Base-by-base conservation (phyloP, 2,329 filamentous ascomycete genomes). In the Pyrenochaeta sp. region DNA sequence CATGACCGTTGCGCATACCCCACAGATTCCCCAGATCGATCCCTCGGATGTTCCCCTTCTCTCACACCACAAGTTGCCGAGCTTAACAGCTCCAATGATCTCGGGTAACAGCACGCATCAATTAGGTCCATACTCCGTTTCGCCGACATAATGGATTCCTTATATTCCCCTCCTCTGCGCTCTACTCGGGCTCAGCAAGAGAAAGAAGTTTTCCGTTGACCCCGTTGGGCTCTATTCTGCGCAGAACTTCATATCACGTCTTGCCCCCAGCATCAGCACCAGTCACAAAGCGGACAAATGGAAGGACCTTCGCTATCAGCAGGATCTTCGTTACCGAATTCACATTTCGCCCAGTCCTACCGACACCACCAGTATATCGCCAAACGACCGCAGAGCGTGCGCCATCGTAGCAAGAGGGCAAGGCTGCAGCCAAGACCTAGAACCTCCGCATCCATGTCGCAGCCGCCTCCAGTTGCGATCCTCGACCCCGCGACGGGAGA, bases 281-380 rank as follows among this genome's bases (percentile, higher is more conserved):
- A 69, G 65, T 69, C 55, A 68, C 65, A 68, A 72, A 72, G 67
- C 73, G 74, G 73, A 66, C 73, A 76, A 68, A 77, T 76, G 74
- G 73, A 77, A 68, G 59, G 60, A 48, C 44, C 62, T 67, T 67
- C 67, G 58, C 61, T 67, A 63, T 69, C 71, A 67, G 56, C 68
- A 64, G 59, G 62, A 54, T 46, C 64, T 56, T 55, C 64, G 45
- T 54, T 67, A 52, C 58, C 64, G 36, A 63, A 45, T 56, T 54
- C 61, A n/a, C 58, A 65, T 45, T 62, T 64, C 66, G 59, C 59
- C 54, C 64, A 65, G 52, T 50, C 68, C 58, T 62, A 62, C 54
- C 54, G 58, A 49, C 63, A 59, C 61, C 59, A 56, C 51, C 45
- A 47, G 45, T 42, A 61, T 54, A 57, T 61, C 45, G 55, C 67